phyloP scores from a whole-genome alignment of 192 early-diverging fungal species.

The Chytriomyces sp. region DNA sequence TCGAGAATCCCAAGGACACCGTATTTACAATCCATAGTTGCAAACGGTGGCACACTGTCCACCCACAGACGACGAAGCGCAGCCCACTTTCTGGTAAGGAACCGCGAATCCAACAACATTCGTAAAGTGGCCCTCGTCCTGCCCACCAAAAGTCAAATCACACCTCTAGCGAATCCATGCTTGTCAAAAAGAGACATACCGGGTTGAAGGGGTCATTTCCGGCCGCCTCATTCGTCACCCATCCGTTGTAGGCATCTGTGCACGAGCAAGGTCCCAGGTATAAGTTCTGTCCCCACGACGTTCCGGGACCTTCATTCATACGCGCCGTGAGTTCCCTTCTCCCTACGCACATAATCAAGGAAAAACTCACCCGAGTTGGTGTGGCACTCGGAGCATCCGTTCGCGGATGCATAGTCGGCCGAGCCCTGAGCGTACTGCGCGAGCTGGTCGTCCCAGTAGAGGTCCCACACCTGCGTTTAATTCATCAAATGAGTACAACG shows the following conservation, averaged over 20 bases:
- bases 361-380: constrained; percentile 9
- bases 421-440: neutral
- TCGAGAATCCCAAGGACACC: no score
- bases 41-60: neutral
- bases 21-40: no score
- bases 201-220: neutral
- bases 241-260: neutral
- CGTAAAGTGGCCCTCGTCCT: neutral
- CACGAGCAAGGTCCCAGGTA: neutral
- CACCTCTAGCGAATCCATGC: neutral
- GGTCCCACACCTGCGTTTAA: constrained; percentile 18
- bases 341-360: no score
- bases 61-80: neutral
- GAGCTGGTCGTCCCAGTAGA: neutral
- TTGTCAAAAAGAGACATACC: neutral
- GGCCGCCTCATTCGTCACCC: neutral
- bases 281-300: neutral
- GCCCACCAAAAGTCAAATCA: no score
- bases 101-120: neutral
- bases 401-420: neutral
- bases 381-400: constrained; percentile 18
- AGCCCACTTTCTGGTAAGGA: neutral
- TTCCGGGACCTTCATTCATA: no score
- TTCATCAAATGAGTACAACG: neutral
- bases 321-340: no score